These are phyloP conservation scores for Colletotrichum orchidophilum DNA, from an alignment of 2,329 filamentous ascomycete species.

Conservation along the genomic window DNA sequence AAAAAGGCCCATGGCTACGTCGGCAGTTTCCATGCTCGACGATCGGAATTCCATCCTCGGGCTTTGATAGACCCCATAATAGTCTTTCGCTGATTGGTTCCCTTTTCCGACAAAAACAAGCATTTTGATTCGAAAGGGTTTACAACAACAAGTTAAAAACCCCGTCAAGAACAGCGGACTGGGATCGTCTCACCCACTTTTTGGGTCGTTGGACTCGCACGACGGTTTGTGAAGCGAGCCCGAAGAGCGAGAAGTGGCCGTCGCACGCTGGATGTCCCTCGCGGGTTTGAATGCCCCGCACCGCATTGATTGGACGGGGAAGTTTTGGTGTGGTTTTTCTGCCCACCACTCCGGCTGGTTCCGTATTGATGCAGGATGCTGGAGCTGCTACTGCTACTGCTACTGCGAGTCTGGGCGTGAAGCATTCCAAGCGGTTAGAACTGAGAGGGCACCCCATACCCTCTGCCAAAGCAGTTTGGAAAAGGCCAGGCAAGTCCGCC, in stretches of 20 bases:
- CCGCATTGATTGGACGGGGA: not conserved
- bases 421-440: not conserved
- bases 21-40: too few relatives aligned
- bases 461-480: not conserved
- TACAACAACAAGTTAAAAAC: not conserved
- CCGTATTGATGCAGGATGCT: not conserved
- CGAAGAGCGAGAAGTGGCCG: not conserved
- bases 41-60: not conserved
- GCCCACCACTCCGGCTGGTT: conserved; percentile 35
- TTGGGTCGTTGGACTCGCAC: not conserved
- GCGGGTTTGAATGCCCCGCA: conserved; percentile 1
- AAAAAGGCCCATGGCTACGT: not conserved
- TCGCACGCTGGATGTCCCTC: not conserved
- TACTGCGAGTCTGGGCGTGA: conserved; percentile 7
- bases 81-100: not conserved
- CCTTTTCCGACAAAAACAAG: not conserved
- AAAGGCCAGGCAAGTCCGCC: not conserved
- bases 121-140: not conserved
- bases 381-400: conserved; percentile 1
- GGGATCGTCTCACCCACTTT: not conserved
- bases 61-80: not conserved
- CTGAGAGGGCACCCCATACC: not conserved
- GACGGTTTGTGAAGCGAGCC: not conserved
- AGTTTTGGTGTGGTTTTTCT: conserved; percentile 38
- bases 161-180: not conserved